phyloP scores from a whole-genome alignment of 441 rosid genomes.

The Cnidoscolus chayamansa region DNA sequence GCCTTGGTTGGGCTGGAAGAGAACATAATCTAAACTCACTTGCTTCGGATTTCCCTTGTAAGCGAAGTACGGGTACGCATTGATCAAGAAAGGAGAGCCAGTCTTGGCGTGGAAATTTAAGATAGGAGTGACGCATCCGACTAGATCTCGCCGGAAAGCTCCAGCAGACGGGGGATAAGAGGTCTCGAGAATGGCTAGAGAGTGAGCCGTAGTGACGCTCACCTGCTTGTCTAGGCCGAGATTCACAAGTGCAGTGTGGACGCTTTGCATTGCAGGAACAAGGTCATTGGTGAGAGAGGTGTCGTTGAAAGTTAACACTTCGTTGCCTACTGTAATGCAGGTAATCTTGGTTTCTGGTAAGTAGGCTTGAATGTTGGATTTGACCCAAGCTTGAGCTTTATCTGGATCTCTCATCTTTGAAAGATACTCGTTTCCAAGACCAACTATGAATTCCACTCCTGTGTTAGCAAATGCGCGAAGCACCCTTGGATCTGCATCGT shows the following conservation, averaged over 20 bases:
- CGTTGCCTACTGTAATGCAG: constrained; percentile 78
- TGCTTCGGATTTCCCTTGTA: constrained; percentile 78
- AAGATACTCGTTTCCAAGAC: constrained; percentile 71
- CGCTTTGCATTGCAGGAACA: constrained; percentile 78
- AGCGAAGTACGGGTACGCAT: constrained; percentile 92
- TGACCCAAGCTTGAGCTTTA: constrained; percentile 64
- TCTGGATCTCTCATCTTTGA: constrained; percentile 56
- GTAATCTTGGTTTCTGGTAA: constrained; percentile 82
- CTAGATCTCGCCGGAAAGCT: constrained; percentile 51
- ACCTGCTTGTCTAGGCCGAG: constrained; percentile 64
- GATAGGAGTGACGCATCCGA: constrained; percentile 41
- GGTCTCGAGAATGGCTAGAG: constrained; percentile 51
- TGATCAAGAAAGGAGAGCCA: constrained; percentile 72
- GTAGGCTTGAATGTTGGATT: constrained; percentile 57
- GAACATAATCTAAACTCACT: constrained; percentile 68
- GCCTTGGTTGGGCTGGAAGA: constrained; percentile 75
- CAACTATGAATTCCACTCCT: constrained; percentile 74
- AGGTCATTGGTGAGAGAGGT: constrained; percentile 44
- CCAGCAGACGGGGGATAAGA: constrained; percentile 81
- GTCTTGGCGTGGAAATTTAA: constrained; percentile 61
- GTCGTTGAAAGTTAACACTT: constrained; percentile 71
- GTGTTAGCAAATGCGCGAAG: constrained; percentile 76
- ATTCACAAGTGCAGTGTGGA: constrained; percentile 62
- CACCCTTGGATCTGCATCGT: constrained; percentile 78
- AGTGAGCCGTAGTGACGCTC: constrained; percentile 75